Base-by-base conservation (phyloP, 148 eudicot species). In the Chenopodium formosanum region DNA sequence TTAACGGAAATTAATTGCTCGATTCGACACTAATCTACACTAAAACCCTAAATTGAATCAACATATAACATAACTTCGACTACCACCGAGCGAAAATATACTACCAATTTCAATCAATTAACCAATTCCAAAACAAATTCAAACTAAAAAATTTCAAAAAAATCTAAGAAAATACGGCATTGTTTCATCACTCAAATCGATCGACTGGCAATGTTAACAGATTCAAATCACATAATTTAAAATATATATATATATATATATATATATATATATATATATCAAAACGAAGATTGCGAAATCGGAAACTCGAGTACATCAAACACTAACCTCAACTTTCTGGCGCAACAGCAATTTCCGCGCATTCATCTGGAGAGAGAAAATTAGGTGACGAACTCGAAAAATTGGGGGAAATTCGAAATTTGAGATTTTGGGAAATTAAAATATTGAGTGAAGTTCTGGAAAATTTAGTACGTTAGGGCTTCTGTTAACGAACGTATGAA, bases 311-410 rank as follows among this genome's bases (percentile, higher is more conserved):
- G 37, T 27, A 29, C 48, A 73, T 52, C 22, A 56, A 56, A 72
- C 34, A 62, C 84, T 20, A 11, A 82, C 84, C 84, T 82, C 84
- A 56, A 82, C 84, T 82, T 77, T 70, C 71, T 82, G 77, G 77
- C 72, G 80, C 74, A 82, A 20, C 68, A 77, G 81, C 34, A 77
- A 50, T 77, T 82, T 82, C 44, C 70, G 75, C 29, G 68, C 70
- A 44, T 82, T 82, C 84, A 82, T 82, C 25, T 27, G 50, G 11
- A 31, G 62, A 72, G 70, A 62, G 68, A 79, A 50, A 32, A 47
- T 23, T 34, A 47, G 20, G 3, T 56, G 1, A 27, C 63, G 81
- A 71, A 27, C 1, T 23, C 25, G 44, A 11, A 53, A 79, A 70
- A 50, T 70, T 60, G 69, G 68, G 82, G 31, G n/a, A 29, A 32